Evolutionary conservation across 2,329 filamentous ascomycete genomes (phyloP), one percentile per base, ranked within the genome.

Genomic region (Exophiala phaeomuriformis): DNA sequence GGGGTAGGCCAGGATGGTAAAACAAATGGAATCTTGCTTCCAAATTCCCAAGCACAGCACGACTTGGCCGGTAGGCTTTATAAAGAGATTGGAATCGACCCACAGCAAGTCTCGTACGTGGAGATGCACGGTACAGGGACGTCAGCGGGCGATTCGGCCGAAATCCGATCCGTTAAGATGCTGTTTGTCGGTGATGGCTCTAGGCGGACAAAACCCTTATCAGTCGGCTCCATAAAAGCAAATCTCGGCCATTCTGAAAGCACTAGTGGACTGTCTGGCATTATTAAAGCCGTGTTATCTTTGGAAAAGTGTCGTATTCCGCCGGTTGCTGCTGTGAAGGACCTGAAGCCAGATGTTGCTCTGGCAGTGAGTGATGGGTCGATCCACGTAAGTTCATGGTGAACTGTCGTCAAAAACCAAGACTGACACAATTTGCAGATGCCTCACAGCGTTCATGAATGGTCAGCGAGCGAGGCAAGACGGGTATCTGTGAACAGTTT

Each of bases 401-500:
- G 9, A 7, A 19, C 39, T 10, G 6, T 42, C 12, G 7, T 19
- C 5, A 35, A 35, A 7, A 32, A 28, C 28, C 28, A 46, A 4
- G 36, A 39, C 42, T 35, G 47, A 12, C 42, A 9, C n/a, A 32
- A 50, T 37, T 8, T 52, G 27, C 9, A 39, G 6, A 32, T 58
- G 8, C 48, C 49, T 1, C 37, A 29, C 8, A 35, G 29, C 4
- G 30, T 28, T 30, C 35, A 6, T 12, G 30, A 47, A 9, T 56
- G 55, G 8, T 59, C 64, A 0, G 47, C 51, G 6, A 31, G 57
- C 33, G 6, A 55, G 60, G 35, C 48, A 47, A 2, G 57, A 31
- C 58, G 67, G 40, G 60, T 65, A 5, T 67, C 65, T 36, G 58
- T 71, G 19, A 71, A 68, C 49, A 64, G 57, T 0, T 69, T 69